Evolutionary conservation across 228 moss, liverwort and hornwort species (phyloP).

Genomic region (Sphagnum fallax): DNA sequence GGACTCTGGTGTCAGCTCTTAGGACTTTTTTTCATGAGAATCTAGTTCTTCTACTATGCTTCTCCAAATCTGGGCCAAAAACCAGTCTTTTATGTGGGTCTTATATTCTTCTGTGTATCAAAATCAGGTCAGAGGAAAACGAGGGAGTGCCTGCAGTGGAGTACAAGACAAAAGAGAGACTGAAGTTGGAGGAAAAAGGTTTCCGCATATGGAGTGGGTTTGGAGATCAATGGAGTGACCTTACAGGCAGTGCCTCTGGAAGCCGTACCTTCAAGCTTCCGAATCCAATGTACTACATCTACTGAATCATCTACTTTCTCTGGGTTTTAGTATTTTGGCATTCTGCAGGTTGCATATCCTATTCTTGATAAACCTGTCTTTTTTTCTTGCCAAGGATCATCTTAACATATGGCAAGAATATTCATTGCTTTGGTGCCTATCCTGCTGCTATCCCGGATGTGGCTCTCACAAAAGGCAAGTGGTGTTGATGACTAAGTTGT

Average conservation of each 20-base stretch:
- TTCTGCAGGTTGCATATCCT: too few relatives aligned
- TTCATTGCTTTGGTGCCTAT: too few relatives aligned
- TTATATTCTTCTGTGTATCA: slow-evolving; percentile 13
- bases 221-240: slow-evolving; percentile 93
- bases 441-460: too few relatives aligned
- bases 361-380: too few relatives aligned
- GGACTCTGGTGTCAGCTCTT: too few relatives aligned
- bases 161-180: slow-evolving; percentile 58
- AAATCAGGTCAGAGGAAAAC: slow-evolving; percentile 5
- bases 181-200: slow-evolving; percentile 48
- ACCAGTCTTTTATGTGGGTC: not conserved
- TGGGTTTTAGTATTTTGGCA: too few relatives aligned
- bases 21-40: not conserved
- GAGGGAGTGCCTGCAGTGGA: slow-evolving; percentile 30
- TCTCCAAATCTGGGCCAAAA: not conserved
- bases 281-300: slow-evolving; percentile 72
- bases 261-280: slow-evolving; percentile 76
- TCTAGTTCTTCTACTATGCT: not conserved
- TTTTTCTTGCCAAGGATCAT: too few relatives aligned
- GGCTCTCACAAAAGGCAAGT: too few relatives aligned
- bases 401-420: too few relatives aligned
- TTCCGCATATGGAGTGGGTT: slow-evolving; percentile 62
- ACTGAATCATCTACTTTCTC: too few relatives aligned
- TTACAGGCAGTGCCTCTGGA: slow-evolving; percentile 51
- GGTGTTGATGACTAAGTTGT: too few relatives aligned